A percentile compares a stretch with the other conserved stretches of the same genome.
Evolutionary conservation across 163 green algal genomes (phyloP).

Genomic region (Scenedesmus sp.): DNA sequence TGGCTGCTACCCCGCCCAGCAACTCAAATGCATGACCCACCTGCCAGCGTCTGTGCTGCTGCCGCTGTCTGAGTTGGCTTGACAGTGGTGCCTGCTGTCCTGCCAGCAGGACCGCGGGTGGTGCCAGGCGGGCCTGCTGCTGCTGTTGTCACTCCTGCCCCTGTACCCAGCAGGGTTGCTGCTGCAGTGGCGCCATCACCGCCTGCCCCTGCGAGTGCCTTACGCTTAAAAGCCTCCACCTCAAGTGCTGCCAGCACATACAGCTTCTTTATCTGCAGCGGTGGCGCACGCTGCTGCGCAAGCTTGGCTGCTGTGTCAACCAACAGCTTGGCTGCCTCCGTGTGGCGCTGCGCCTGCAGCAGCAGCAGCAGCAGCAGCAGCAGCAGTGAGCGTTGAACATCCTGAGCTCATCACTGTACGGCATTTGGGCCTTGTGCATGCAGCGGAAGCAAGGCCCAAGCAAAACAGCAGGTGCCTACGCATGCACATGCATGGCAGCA

Average conservation of each 20-base stretch:
- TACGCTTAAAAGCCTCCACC: conserved; percentile 74
- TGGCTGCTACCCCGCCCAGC: no score
- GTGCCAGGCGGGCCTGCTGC: background rate
- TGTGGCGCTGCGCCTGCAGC: conserved; percentile 72
- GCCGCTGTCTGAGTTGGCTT: conserved; percentile 39
- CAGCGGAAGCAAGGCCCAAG: background rate
- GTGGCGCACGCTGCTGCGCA: conserved; percentile 63
- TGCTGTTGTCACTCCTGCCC: background rate
- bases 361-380: conserved; percentile 22
- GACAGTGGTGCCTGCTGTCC: background rate
- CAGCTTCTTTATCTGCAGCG: conserved; percentile 87
- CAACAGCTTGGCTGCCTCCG: conserved; percentile 80
- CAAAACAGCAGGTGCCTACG: background rate
- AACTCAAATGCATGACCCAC: background rate
- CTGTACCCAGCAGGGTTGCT: conserved; percentile 63
- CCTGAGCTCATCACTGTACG: background rate
- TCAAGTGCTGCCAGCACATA: conserved; percentile 88
- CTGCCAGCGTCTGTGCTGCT: conserved; percentile 64
- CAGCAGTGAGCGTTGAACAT: background rate
- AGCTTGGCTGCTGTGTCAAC: conserved; percentile 60
- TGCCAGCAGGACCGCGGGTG: background rate
- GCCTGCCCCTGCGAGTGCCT: conserved; percentile 27
- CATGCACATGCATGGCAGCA: background rate
- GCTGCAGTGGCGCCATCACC: conserved; percentile 37
- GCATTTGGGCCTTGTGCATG: background rate